These are phyloP conservation scores for Solanum neorickii DNA, from an alignment of 257 asterid genomes.

Conservation along the genomic window DNA sequence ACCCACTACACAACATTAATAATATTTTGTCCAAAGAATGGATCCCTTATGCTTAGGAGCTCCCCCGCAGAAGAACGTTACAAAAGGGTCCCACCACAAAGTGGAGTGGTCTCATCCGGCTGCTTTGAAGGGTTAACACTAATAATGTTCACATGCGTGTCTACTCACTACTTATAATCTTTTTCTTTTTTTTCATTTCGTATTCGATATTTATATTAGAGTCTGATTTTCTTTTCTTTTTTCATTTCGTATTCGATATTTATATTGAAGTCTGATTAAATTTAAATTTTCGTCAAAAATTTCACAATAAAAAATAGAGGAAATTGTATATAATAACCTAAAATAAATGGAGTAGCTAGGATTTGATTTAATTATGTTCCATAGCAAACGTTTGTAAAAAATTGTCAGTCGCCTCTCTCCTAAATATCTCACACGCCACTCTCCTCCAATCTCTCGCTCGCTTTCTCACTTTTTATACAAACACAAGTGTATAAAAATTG, in stretches of 20 bases:
- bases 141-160: not conserved
- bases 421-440: no score
- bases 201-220: no score
- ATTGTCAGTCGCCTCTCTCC: no score
- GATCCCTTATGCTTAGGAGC: not conserved
- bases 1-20: not conserved
- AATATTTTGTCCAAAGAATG: not conserved
- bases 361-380: no score
- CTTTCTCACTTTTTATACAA: no score
- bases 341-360: no score
- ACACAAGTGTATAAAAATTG: no score
- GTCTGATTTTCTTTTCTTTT: no score
- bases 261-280: no score
- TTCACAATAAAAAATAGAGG: fast-evolving
- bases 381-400: no score
- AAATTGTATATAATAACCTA: no score
- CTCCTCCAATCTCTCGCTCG: no score
- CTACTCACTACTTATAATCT: not conserved
- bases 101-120: not conserved
- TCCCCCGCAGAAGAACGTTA: not conserved
- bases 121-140: not conserved
- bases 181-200: fast-evolving
- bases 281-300: fast-evolving
- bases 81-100: not conserved
- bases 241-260: fast-evolving